Base-by-base conservation (phyloP, 2,329 filamentous ascomycete genomes). In the Aschersonia sp. region DNA sequence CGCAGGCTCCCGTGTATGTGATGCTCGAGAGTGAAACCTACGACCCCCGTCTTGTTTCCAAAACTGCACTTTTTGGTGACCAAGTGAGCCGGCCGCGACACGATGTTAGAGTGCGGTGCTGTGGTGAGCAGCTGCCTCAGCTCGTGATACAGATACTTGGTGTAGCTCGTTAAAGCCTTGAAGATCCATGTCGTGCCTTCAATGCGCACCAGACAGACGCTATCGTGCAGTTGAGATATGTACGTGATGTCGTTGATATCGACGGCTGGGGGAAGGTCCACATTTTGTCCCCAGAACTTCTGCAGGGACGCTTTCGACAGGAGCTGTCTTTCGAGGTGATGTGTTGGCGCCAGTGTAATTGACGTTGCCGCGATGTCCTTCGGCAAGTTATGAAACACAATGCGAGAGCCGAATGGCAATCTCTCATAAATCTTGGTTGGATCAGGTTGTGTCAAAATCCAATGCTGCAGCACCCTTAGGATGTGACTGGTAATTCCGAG, bases 61-160 rank as follows among this genome's bases (percentile, higher is more conserved):
- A 80, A 79, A 22, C 65, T 64, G 55, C 71, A 73, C 47, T 60
- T 64, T 55, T 80, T 81, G 30, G 68, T 76, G 42, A 81, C 65
- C 31, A 81, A 59, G 49, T 77, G 71, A 6, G 64, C 59, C 8
- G 77, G 77, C 7, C 63, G 62, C 30, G 67, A 59, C 45, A 80
- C 70, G 48, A 81, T 61, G 56, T 76, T 72, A 2, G 65, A 63
- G 54, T 81, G 76, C 3, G 70, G 64, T 31, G 68, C 62, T 43
- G 79, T 66, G 31, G 59, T 66, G 47, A 79, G 69, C 2, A 81
- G 67, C 30, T 71, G 68, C 47, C 71, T 71, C 14, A 81, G 65
- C 58, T 81, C 77, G 53, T 79, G 74, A 55, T 80, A 81, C 39
- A 81, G 63, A 54, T 74, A 80, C 55, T 79, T 79, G 50, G 73